Evolutionary conservation across 192 early-diverging fungal genomes (phyloP).

Genomic region (Glomus cerebriforme): DNA sequence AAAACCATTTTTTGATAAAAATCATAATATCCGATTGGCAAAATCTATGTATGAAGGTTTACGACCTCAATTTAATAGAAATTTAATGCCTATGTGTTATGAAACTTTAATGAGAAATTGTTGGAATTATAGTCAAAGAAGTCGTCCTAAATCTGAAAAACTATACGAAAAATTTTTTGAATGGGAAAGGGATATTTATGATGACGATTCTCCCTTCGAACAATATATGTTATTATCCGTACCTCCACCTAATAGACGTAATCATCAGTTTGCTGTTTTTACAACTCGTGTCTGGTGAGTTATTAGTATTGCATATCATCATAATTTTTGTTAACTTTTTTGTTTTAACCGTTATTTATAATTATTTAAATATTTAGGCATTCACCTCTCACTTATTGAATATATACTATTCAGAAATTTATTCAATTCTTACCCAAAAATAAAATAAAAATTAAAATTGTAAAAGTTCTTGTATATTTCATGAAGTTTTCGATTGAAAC

Average conservation of each 20-base stretch:
- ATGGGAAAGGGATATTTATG: neutral
- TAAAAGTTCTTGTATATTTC: too few species aligned
- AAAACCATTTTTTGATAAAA: neutral
- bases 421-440: too few species aligned
- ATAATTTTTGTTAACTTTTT: too few species aligned
- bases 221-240: neutral
- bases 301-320: too few species aligned
- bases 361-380: too few species aligned
- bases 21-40: neutral
- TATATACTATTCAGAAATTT: too few species aligned
- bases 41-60: neutral
- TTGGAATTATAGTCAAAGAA: neutral
- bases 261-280: neutral
- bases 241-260: neutral
- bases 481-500: too few species aligned
- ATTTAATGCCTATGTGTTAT: neutral
- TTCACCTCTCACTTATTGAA: too few species aligned
- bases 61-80: neutral
- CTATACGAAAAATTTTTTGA: neutral
- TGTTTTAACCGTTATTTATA: too few species aligned
- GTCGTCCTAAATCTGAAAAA: neutral
- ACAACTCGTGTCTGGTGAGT: neutral
- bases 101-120: neutral
- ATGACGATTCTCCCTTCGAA: neutral
- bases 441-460: too few species aligned